Percentiles rank a stretch among this genome's conserved stretches.
Evolutionary conservation across 306 rosid genomes (phyloP).

Genomic region (Oemleria cerasiformis): DNA sequence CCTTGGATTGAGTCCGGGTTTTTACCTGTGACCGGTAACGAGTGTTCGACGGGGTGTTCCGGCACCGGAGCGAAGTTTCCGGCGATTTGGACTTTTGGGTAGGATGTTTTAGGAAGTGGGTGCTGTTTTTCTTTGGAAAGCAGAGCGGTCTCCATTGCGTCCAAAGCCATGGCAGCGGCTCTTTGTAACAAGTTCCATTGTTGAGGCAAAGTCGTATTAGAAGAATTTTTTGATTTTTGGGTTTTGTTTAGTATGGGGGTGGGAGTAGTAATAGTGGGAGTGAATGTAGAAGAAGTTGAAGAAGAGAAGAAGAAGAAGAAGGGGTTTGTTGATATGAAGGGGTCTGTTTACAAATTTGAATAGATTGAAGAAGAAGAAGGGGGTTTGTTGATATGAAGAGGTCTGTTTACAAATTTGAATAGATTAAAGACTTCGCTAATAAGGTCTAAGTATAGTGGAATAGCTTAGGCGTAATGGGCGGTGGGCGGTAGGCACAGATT

Average conservation of each 20-base stretch:
- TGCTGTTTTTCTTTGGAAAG: conserved; percentile 46
- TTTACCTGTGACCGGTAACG: conserved; percentile 50
- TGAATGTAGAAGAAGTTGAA: not conserved
- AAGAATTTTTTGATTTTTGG: not conserved
- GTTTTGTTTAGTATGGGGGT: conserved; percentile 1
- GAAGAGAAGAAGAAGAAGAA: no score
- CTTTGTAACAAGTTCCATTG: conserved; percentile 56
- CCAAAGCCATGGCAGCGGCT: conserved; percentile 57
- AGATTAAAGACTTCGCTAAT: no score
- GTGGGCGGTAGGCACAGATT: no score
- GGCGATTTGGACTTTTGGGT: conserved; percentile 84
- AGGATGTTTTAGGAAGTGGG: conserved; percentile 82
- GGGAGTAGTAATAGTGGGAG: conserved; percentile 5
- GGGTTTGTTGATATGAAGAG: no score
- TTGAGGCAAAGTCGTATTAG: conserved; percentile 11
- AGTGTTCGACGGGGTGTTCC: conserved; percentile 45
- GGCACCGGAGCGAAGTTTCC: conserved; percentile 94
- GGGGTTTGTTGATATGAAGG: no score
- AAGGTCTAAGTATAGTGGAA: no score
- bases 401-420: no score
- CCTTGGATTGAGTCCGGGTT: conserved; percentile 78
- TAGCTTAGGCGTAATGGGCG: no score
- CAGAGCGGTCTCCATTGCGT: conserved; percentile 54
- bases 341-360: conserved; percentile 44
- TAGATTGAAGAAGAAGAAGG: conserved; percentile 45